Evolutionary conservation across 108 stramenopile species (phyloP).

Genomic region (Fragilariopsis cylindrus): DNA sequence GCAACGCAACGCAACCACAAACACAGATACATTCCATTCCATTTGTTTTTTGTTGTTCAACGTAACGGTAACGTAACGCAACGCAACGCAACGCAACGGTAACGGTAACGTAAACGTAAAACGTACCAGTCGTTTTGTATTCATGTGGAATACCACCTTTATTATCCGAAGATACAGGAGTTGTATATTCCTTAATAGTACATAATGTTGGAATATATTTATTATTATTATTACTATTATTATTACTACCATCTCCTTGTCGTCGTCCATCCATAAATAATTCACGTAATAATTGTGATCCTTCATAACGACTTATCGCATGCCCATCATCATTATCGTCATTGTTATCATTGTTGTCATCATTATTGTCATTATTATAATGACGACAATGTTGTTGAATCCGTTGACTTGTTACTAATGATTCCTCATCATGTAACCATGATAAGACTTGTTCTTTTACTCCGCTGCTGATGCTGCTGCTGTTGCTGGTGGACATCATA

Average conservation of each 20-base stretch:
- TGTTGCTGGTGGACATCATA: neutral
- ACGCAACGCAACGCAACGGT: neutral
- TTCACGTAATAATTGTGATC: neutral
- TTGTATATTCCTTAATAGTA: neutral
- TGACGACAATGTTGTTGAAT: neutral
- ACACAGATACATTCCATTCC: no score
- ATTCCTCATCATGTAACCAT: constrained; percentile 14
- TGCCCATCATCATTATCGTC: no score
- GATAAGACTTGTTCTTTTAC: constrained; percentile 9
- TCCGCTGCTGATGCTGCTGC: neutral
- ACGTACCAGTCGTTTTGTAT: neutral
- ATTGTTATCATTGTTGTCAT: no score
- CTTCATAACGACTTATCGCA: neutral
- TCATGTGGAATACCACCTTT: neutral
- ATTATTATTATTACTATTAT: neutral
- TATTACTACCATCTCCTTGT: no score
- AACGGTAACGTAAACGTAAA: neutral
- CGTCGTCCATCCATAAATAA: no score
- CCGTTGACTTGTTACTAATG: neutral
- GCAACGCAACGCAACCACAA: no score
- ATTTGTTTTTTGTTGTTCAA: neutral
- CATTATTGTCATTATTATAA: neutral
- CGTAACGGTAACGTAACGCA: neutral
- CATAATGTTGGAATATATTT: neutral
- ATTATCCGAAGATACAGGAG: neutral